phyloP scores from a whole-genome alignment of 2,329 filamentous ascomycete genomes.

The Remersonia thermophila region DNA sequence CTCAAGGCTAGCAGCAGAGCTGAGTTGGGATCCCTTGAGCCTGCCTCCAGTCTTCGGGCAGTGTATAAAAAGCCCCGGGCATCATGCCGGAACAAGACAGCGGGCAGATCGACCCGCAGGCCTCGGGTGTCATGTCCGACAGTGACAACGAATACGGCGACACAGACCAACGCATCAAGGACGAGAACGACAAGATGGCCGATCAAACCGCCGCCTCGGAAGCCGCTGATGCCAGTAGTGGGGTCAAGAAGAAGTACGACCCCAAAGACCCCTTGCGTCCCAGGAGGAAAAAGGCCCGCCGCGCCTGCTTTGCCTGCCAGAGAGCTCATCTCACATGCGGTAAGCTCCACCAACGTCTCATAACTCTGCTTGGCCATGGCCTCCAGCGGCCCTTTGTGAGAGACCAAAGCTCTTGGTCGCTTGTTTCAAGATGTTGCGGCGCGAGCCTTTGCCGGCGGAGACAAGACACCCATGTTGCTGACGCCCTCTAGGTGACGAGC shows the following conservation, averaged over 20 bases:
- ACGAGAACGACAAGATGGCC: slow-evolving; percentile 42
- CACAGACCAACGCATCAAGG: slow-evolving; percentile 31
- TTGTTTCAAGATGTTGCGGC: too few relatives aligned
- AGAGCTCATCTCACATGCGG: slow-evolving; percentile 95
- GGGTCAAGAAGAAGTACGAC: slow-evolving; percentile 57
- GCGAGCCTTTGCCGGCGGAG: too few relatives aligned
- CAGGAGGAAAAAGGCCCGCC: slow-evolving; percentile 84
- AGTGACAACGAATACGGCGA: slow-evolving; percentile 46
- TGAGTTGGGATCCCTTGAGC: too few relatives aligned
- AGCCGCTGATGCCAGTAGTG: slow-evolving; percentile 33
- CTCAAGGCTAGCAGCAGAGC: too few relatives aligned
- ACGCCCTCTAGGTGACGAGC: slow-evolving; percentile 63
- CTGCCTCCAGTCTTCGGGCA: slow-evolving; percentile 2
- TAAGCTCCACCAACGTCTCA: slow-evolving; percentile 41
- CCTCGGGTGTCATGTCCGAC: slow-evolving; percentile 48
- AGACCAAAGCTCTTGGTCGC: too few relatives aligned
- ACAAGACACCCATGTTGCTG: background rate
- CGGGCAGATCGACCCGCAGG: slow-evolving; percentile 40
- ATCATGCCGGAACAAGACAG: slow-evolving; percentile 45
- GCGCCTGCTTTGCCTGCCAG: slow-evolving; percentile 95
- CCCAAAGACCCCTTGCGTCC: slow-evolving; percentile 85
- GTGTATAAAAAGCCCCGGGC: slow-evolving; percentile 34
- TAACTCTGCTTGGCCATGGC: background rate
- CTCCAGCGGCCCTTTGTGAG: slow-evolving; percentile 1
- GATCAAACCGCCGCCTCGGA: slow-evolving; percentile 32